phyloP scores from a whole-genome alignment of 2,329 filamentous ascomycete species.

The Hypoxylon rubiginosum region DNA sequence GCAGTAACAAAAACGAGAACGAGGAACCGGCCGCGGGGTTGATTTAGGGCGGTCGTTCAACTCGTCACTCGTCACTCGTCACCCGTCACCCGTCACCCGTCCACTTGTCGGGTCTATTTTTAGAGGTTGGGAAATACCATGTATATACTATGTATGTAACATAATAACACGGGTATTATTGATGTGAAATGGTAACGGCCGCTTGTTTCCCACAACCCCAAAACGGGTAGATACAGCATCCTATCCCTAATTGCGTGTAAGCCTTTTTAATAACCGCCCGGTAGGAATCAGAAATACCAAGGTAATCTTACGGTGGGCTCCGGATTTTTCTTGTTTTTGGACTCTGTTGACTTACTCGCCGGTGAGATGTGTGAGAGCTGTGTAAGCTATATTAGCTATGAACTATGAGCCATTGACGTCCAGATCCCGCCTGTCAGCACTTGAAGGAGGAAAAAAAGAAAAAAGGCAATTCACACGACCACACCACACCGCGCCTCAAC shows the following conservation, averaged over 20 bases:
- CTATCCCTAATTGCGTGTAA: neutral
- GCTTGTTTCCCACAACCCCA: constrained; percentile 16
- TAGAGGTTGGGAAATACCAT: too few species aligned
- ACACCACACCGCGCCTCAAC: constrained; percentile 17
- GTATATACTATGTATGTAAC: constrained; percentile 12
- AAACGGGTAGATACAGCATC: constrained; percentile 37
- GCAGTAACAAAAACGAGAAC: neutral
- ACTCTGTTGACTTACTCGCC: neutral
- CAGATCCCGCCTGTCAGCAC: constrained; percentile 16
- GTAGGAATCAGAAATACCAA: constrained; percentile 24
- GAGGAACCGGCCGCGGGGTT: neutral
- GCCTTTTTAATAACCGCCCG: constrained; percentile 27
- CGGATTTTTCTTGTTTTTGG: constrained; percentile 25
- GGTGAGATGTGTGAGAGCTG: neutral
- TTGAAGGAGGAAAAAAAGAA: neutral
- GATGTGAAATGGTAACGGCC: constrained; percentile 31
- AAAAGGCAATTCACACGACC: constrained; percentile 27
- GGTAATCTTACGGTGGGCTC: constrained; percentile 34
- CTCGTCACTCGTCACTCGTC: neutral
- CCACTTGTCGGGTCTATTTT: neutral
- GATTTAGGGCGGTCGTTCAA: neutral
- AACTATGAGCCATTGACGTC: constrained; percentile 11
- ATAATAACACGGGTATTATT: constrained; percentile 42
- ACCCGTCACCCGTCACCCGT: neutral
- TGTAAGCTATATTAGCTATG: neutral